Base-by-base conservation (phyloP, 306 rosid genomes). In the Prunus mongolica region DNA sequence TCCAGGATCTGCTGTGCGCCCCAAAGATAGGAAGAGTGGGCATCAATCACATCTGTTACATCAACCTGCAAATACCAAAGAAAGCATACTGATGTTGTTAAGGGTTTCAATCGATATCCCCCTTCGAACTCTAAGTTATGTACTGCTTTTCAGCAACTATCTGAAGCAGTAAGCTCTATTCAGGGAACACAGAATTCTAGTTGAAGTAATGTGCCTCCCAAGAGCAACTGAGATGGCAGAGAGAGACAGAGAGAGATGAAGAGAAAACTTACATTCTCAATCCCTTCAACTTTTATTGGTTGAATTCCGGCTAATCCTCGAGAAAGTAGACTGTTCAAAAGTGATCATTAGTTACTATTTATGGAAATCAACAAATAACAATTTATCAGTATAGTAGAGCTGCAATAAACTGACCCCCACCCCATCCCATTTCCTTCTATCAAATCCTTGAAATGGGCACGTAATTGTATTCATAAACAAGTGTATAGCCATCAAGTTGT, bases 11-110 rank as follows among this genome's bases (percentile, higher is more conserved):
- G 61, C 50, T 86, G 89, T 41, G 98, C 85, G 25, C 90, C 84
- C 97, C 98, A 94, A 67, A 91, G 77, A 84, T 91, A 91, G 15
- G 98, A 90, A 71, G 98, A 91, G 82, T 94, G 98, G 4, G 96
- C 97, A 71, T 94, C 97, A 6, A 91, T 79, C 71, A 81, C 86
- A 84, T 74, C 85, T 3, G 96, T 86, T 50, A 90, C 90, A 66
- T 94, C 94, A 82, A 94, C 94, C 98, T 94, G 86, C 81, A 80
- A 74, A 67, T 78, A 64, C 69, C 83, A 49, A 12, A 27, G 15
- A 78, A 58, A 22, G 16, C 25, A 18, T 25, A 25, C 34, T 24
- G 16, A 56, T 20, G 20, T 10, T 52, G 57, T 15, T 52, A 52
- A 52, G 57, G 20, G 1, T 22, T 8, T 34, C 69, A 18, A 20